Conservation (phyloP, 345 rosid species). For the Brassica carinata region DNA sequence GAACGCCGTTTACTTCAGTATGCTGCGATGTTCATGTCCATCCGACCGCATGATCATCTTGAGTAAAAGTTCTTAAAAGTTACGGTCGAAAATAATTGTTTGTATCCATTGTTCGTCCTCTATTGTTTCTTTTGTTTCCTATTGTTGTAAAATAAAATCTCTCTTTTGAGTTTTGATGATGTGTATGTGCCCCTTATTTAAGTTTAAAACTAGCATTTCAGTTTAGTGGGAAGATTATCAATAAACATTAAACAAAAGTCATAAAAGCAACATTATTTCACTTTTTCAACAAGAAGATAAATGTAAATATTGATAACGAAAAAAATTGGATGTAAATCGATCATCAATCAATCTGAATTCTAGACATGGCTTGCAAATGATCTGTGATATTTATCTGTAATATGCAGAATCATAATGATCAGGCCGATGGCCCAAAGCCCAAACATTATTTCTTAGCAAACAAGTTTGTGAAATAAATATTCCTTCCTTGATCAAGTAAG, state of each 20-base stretch:
- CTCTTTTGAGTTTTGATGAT: background rate
- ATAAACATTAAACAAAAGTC: too few relatives aligned
- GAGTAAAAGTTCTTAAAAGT: conserved; percentile 42
- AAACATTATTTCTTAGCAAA: background rate
- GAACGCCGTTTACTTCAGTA: conserved; percentile 64
- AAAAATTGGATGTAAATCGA: background rate
- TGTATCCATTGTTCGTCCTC: conserved; percentile 2
- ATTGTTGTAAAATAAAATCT: background rate
- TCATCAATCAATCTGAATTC: background rate
- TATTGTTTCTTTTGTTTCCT: background rate
- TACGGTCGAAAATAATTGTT: background rate
- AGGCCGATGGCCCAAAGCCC: background rate
- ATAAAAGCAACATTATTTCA: background rate
- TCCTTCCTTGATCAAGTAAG: background rate
- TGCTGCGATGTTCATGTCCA: conserved; percentile 83
- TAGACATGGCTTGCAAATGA: background rate
- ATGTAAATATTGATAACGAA: too few relatives aligned
- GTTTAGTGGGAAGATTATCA: too few relatives aligned
- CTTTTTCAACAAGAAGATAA: background rate
- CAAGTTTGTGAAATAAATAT: background rate
- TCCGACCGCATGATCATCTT: conserved; percentile 85
- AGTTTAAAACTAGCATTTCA: conserved; percentile 15
- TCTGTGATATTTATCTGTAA: background rate
- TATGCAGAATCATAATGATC: background rate
- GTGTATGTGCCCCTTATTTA: background rate